These are phyloP conservation scores for Penicillium expansum DNA, from an alignment of 2,329 filamentous ascomycete genomes.

Conservation along the genomic window DNA sequence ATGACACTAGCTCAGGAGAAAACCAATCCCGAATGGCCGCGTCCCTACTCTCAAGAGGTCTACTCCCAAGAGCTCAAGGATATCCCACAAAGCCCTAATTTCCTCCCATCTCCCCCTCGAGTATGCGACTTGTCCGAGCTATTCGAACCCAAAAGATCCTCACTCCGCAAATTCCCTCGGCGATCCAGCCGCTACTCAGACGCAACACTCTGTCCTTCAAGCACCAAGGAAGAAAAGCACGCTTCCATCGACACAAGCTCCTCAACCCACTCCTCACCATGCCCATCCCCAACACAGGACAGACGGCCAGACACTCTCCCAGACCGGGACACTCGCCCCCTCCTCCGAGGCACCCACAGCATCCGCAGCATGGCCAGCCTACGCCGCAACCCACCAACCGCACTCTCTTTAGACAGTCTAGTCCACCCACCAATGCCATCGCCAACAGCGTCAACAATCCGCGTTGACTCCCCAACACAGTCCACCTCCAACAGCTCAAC, in stretches of 20 bases:
- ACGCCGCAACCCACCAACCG: constrained; percentile 19
- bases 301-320: not conserved
- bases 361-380: constrained; percentile 23
- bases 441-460: constrained; percentile 21
- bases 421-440: constrained; percentile 19
- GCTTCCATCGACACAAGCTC: constrained; percentile 24
- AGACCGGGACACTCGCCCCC: constrained; percentile 12
- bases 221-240: constrained; percentile 22
- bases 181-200: constrained; percentile 34
- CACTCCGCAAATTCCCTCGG: constrained; percentile 28
- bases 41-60: constrained; percentile 22
- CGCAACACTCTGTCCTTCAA: constrained; percentile 27
- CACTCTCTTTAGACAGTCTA: constrained; percentile 29
- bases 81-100: constrained; percentile 13
- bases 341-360: constrained; percentile 15
- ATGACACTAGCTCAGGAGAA: constrained; percentile 12
- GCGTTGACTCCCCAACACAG: constrained; percentile 15
- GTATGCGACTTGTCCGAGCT: constrained; percentile 17
- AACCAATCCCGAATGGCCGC: constrained; percentile 22
- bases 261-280: constrained; percentile 14
- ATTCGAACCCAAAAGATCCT: constrained; percentile 24
- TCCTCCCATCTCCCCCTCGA: constrained; percentile 10
- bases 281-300: constrained; percentile 12
- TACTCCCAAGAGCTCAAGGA: constrained; percentile 27
- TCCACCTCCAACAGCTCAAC: constrained; percentile 6